These are phyloP conservation scores for Taxillus chinensis DNA, from an alignment of 164 flowering plant species.

Conservation along the genomic window DNA sequence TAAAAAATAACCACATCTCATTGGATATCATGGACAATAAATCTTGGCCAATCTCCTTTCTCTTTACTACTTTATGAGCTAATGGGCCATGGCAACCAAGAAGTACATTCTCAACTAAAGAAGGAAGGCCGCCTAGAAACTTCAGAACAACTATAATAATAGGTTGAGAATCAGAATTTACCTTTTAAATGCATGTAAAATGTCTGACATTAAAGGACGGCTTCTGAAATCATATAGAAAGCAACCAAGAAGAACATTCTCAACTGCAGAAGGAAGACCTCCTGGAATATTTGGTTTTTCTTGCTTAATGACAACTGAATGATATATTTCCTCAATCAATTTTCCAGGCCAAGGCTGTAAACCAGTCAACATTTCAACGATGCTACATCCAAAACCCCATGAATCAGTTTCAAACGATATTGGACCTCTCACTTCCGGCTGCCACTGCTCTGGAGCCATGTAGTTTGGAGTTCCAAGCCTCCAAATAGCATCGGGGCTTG, in stretches of 20 bases:
- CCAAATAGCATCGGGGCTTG: constrained; percentile 37
- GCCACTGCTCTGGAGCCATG: constrained; percentile 98
- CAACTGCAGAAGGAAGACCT: constrained; percentile 75
- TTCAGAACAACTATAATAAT: no score
- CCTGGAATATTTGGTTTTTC: constrained; percentile 66
- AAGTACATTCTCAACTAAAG: constrained; percentile 58
- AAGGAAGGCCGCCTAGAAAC: constrained; percentile 73
- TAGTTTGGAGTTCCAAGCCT: constrained; percentile 84
- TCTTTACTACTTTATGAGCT: no score
- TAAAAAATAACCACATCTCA: no score
- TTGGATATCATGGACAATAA: no score
- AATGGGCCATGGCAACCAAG: constrained; percentile 37
- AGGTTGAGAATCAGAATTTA: constrained; percentile 4
- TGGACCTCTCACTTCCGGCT: constrained; percentile 84
- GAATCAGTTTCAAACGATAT: constrained; percentile 81
- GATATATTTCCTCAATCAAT: constrained; percentile 59
- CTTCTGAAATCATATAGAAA: constrained; percentile 81
- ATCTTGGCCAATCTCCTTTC: no score
- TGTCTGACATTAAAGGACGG: constrained; percentile 65
- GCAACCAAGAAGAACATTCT: constrained; percentile 70
- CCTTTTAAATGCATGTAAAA: constrained; percentile 64
- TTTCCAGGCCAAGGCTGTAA: constrained; percentile 71
- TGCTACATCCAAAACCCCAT: constrained; percentile 93
- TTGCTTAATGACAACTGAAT: constrained; percentile 55
- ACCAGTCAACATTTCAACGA: constrained; percentile 84